These are phyloP conservation scores for Taphrina deformans DNA, from an alignment of 1,139 yeast species.

Conservation along the genomic window DNA sequence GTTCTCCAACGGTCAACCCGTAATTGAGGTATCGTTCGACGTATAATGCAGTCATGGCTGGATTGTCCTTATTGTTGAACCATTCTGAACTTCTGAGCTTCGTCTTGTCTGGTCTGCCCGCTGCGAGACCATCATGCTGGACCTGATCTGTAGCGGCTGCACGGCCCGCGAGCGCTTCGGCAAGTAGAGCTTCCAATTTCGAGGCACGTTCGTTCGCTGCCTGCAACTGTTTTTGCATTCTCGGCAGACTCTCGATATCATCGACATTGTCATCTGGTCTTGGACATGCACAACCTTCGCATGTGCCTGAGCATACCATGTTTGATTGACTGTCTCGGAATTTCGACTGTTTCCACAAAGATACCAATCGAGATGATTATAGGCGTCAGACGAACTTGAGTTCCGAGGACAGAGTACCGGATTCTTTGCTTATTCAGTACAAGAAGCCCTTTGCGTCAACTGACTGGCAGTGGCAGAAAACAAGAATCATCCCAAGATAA, in stretches of 20 bases:
- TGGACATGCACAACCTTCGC: conserved; percentile 11
- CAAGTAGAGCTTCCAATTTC: background rate
- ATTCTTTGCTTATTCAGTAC: no score
- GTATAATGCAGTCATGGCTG: conserved; percentile 42
- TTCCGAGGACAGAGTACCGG: no score
- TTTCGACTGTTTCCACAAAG: no score
- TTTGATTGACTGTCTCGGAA: background rate
- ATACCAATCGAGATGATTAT: no score
- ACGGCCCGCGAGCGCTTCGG: background rate
- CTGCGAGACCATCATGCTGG: background rate
- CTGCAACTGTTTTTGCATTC: background rate
- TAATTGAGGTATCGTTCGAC: conserved; percentile 42
- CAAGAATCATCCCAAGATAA: no score
- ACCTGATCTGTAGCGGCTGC: background rate
- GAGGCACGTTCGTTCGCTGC: conserved; percentile 7
- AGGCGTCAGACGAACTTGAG: no score
- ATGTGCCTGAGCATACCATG: background rate
- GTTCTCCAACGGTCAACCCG: conserved; percentile 41
- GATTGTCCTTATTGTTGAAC: conserved; percentile 41
- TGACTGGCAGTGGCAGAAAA: no score
- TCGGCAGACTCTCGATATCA: conserved; percentile 6
- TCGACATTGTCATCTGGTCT: background rate
- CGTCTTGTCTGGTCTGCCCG: background rate
- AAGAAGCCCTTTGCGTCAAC: no score
- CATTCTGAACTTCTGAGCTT: conserved; percentile 40